Conservation (phyloP, 257 asterid genomes). For the Solanum etuberosum region DNA sequence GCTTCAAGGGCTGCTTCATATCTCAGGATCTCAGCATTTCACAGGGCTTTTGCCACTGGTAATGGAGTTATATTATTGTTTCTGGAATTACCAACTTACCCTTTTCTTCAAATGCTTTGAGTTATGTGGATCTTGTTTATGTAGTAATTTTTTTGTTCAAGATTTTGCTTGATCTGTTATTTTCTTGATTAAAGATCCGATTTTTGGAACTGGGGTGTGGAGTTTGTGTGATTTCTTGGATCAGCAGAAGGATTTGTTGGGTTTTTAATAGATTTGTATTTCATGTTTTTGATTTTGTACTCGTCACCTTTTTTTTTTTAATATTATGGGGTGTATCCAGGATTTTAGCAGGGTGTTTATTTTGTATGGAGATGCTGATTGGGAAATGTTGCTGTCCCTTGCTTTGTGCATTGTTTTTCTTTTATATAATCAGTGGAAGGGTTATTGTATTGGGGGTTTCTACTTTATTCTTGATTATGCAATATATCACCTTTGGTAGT, state of each 20-base stretch:
- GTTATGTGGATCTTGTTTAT: conserved; percentile 5
- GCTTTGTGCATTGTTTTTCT: background rate
- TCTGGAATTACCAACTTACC: background rate
- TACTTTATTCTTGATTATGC: background rate
- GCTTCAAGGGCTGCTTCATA: conserved; percentile 73
- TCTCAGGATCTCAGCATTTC: conserved; percentile 63
- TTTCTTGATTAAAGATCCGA: conserved; percentile 30
- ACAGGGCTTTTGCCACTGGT: conserved; percentile 89
- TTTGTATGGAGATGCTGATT: background rate
- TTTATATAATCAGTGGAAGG: background rate
- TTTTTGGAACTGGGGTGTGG: conserved; percentile 8
- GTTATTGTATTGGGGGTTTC: background rate
- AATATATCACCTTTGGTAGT: background rate
- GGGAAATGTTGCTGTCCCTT: background rate
- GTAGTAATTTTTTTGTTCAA: background rate
- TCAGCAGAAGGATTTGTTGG: conserved; percentile 1
- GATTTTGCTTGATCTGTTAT: conserved; percentile 27
- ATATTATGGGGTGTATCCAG: background rate
- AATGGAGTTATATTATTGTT: background rate
- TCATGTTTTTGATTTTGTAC: background rate
- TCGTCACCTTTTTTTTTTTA: background rate
- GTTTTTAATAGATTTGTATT: background rate
- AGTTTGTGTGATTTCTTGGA: background rate
- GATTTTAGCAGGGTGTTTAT: background rate
- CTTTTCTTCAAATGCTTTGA: background rate